Evolutionary conservation across 805 yeast species (phyloP).

Genomic region (Sugiyamaella chiloensis): DNA sequence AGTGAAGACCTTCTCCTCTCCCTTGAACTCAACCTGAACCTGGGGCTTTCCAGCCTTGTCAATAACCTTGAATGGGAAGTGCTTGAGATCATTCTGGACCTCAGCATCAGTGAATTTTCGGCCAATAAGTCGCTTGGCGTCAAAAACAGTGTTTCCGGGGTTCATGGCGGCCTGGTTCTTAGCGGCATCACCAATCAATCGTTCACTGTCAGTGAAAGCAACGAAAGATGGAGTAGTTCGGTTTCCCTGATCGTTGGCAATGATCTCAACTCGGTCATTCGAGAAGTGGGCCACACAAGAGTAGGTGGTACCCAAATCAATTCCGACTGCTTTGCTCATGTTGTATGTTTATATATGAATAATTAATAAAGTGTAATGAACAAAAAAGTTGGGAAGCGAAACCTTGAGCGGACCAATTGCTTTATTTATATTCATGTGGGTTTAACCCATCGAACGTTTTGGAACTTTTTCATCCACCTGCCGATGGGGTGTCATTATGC

Average conservation of each 20-base stretch:
- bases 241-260: constrained; percentile 98
- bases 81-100: constrained; percentile 76
- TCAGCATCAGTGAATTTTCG: constrained; percentile 75
- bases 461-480: constrained; percentile 6
- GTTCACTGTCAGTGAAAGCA: constrained; percentile 92
- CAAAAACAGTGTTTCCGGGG: constrained; percentile 90
- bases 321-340: constrained; percentile 63
- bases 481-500: too few species aligned
- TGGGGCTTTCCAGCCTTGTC: constrained; percentile 83
- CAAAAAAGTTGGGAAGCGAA: constrained; percentile 3
- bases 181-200: constrained; percentile 96
- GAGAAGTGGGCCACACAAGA: constrained; percentile 91
- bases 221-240: constrained; percentile 97
- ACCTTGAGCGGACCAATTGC: not conserved
- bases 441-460: constrained; percentile 1
- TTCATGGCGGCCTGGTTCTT: constrained; percentile 98
- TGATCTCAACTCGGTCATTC: constrained; percentile 87
- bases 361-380: not conserved
- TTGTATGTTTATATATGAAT: constrained; percentile 14
- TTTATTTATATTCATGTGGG: constrained; percentile 3
- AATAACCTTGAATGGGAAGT: constrained; percentile 81
- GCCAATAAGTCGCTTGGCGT: constrained; percentile 93
- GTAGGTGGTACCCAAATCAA: constrained; percentile 96
- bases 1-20: constrained; percentile 80
- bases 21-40: constrained; percentile 83